phyloP scores from a whole-genome alignment of 768 basidiomycete species.

The Tricholomella constricta region DNA sequence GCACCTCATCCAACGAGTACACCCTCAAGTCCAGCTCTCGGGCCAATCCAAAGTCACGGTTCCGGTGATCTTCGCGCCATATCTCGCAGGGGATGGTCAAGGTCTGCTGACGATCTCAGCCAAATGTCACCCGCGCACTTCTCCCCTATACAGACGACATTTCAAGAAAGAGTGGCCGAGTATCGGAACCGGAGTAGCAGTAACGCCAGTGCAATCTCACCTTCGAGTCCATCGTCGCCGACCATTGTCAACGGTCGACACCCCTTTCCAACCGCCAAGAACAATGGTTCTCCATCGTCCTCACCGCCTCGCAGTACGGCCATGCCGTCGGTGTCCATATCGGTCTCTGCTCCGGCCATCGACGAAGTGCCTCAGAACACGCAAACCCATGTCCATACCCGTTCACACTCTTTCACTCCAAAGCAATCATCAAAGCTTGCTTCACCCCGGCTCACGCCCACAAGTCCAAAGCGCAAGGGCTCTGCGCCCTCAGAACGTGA shows the following conservation, averaged over 20 bases:
- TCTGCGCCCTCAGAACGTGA: constrained; percentile 45
- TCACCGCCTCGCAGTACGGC: constrained; percentile 38
- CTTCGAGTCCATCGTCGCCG: constrained; percentile 35
- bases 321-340: constrained; percentile 45
- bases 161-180: constrained; percentile 65
- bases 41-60: constrained; percentile 22
- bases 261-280: constrained; percentile 43
- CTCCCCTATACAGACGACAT: constrained; percentile 45
- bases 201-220: constrained; percentile 45
- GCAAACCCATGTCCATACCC: constrained; percentile 54
- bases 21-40: constrained; percentile 38
- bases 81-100: constrained; percentile 76
- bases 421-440: constrained; percentile 71
- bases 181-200: constrained; percentile 67
- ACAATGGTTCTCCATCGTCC: constrained; percentile 32
- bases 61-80: constrained; percentile 71
- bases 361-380: constrained; percentile 30
- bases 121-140: constrained; percentile 42
- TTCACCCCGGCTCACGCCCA: constrained; percentile 50
- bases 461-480: constrained; percentile 60
- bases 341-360: constrained; percentile 45
- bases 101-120: constrained; percentile 77
- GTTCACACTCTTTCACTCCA: constrained; percentile 72
- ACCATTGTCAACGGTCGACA: constrained; percentile 38
- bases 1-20: constrained; percentile 37